These are phyloP conservation scores for Ceratobasidium sp. DNA, from an alignment of 1,284 basidiomycete genomes.

Conservation along the genomic window DNA sequence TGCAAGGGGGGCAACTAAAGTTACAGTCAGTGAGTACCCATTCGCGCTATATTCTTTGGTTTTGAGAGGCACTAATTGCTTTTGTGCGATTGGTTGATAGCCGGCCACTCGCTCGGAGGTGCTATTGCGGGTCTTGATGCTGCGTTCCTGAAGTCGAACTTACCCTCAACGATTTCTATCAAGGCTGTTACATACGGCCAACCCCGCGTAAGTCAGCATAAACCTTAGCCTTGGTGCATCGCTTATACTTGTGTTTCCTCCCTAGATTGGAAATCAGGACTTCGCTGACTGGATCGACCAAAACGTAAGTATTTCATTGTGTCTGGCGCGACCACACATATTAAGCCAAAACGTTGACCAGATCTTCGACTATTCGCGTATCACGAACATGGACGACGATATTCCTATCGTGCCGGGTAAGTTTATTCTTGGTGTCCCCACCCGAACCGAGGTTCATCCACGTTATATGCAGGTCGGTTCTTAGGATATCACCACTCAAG, in stretches of 20 bases:
- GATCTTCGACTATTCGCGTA: conserved; percentile 57
- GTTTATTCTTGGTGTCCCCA: neutral
- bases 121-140: conserved; percentile 66
- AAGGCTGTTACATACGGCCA: conserved; percentile 63
- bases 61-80: neutral
- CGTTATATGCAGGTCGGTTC: conserved; percentile 54
- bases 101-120: conserved; percentile 59
- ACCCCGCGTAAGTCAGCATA: conserved; percentile 61
- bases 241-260: neutral
- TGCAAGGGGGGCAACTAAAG: conserved; percentile 56
- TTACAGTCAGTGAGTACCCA: conserved; percentile 58
- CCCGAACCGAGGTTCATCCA: neutral
- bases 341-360: neutral
- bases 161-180: conserved; percentile 57
- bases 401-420: conserved; percentile 63
- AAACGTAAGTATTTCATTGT: conserved; percentile 48
- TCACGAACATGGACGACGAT: conserved; percentile 62
- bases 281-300: conserved; percentile 70
- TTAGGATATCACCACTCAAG: conserved; percentile 66
- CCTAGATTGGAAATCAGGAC: conserved; percentile 68
- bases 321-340: neutral
- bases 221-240: neutral
- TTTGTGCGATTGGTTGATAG: neutral
- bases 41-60: neutral
- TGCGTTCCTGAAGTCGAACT: conserved; percentile 61